These are phyloP conservation scores for Cercospora sp. DNA, from an alignment of 2,329 filamentous ascomycete species.

Conservation along the genomic window DNA sequence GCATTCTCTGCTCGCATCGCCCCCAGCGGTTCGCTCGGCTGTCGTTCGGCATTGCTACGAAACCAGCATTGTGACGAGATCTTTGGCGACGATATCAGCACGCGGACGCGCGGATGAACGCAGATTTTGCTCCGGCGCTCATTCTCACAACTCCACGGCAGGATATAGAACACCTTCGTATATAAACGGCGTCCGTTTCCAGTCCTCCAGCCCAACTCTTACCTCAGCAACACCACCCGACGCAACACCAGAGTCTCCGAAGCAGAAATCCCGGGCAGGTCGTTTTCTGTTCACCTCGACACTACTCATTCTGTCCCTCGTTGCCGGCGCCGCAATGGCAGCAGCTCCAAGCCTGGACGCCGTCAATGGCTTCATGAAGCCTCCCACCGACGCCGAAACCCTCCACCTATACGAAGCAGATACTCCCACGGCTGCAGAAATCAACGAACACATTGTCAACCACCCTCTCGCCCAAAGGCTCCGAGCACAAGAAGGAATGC, in stretches of 20 bases:
- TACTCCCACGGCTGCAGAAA: constrained; percentile 54
- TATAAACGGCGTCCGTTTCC: constrained; percentile 19
- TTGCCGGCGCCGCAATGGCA: constrained; percentile 59
- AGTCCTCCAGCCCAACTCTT: constrained; percentile 13
- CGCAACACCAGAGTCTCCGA: not conserved
- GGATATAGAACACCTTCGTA: constrained; percentile 16
- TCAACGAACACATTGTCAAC: constrained; percentile 72
- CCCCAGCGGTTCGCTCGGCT: constrained; percentile 24
- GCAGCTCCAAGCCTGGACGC: constrained; percentile 55
- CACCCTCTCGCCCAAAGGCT: constrained; percentile 74
- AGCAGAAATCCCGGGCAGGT: constrained; percentile 8
- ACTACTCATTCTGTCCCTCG: constrained; percentile 52
- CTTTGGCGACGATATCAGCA: constrained; percentile 24
- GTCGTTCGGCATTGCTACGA: constrained; percentile 18
- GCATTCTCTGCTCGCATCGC: constrained; percentile 19
- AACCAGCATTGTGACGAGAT: constrained; percentile 21
- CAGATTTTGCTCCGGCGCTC: constrained; percentile 7
- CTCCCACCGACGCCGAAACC: constrained; percentile 71
- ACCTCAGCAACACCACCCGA: not conserved
- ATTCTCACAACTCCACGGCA: constrained; percentile 22
- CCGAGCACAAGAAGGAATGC: constrained; percentile 65
- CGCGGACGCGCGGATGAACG: constrained; percentile 10
- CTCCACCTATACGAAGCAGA: constrained; percentile 63
- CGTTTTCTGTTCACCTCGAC: constrained; percentile 45
- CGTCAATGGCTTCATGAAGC: constrained; percentile 53